phyloP scores from a whole-genome alignment of 805 yeast species.

The Candida verbasci region DNA sequence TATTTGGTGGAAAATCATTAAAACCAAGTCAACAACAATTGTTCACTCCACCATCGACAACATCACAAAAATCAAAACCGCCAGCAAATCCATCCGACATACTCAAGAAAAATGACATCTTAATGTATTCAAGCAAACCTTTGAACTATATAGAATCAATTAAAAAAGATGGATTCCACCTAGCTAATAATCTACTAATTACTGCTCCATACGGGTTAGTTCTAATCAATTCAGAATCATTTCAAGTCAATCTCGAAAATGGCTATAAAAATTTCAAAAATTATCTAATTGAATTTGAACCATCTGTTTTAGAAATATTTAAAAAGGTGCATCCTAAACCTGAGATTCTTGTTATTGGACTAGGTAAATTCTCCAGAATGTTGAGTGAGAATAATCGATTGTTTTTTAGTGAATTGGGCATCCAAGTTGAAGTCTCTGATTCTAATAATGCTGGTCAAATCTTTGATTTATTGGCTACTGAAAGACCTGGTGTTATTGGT shows the following conservation, averaged over 20 bases:
- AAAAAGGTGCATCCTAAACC: conserved; percentile 69
- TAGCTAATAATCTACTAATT: conserved; percentile 50
- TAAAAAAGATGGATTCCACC: conserved; percentile 52
- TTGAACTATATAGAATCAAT: conserved; percentile 40
- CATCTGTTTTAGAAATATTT: conserved; percentile 43
- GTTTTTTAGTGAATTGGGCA: conserved; percentile 53
- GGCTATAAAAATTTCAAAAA: conserved; percentile 30
- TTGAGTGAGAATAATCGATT: conserved; percentile 52
- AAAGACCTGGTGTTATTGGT: conserved; percentile 69
- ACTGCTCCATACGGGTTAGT: conserved; percentile 46
- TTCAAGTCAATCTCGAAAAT: conserved; percentile 50
- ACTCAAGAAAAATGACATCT: conserved; percentile 39
- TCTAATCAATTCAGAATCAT: conserved; percentile 54
- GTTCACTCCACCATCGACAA: conserved; percentile 29
- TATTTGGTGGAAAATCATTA: conserved; percentile 8
- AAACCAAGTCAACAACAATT: conserved; percentile 5
- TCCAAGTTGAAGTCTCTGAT: conserved; percentile 66
- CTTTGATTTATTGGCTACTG: conserved; percentile 74
- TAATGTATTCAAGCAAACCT: conserved; percentile 39
- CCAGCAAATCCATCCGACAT: conserved; percentile 41
- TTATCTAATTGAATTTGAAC: conserved; percentile 50
- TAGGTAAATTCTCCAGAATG: conserved; percentile 62
- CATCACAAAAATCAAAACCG: conserved; percentile 37
- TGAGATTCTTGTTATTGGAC: conserved; percentile 66
- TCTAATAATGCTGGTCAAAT: conserved; percentile 61